Percentiles rank a stretch among this genome's conserved stretches.
phyloP scores from a whole-genome alignment of 192 early-diverging fungal genomes.

The Rhizoclosmatium sp. region DNA sequence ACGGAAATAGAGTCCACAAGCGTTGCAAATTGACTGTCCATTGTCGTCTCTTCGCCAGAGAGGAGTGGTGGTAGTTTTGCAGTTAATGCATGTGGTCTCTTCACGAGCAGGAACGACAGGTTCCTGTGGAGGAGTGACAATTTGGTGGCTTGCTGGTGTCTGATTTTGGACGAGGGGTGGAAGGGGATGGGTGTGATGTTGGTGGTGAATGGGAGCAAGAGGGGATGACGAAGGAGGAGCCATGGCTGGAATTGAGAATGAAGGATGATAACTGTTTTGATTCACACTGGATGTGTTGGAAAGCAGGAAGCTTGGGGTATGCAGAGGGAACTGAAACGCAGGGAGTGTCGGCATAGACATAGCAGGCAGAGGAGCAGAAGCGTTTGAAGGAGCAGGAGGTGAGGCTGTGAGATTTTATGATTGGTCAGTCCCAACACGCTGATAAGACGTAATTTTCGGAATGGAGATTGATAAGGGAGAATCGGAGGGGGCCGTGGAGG shows the following conservation, averaged over 20 bases:
- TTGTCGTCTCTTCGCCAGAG: constrained; percentile 91
- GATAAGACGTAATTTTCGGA: background rate
- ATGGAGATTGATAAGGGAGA: background rate
- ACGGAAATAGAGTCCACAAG: constrained; percentile 90
- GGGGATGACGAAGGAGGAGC: background rate
- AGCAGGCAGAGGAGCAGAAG: background rate
- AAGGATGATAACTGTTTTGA: background rate
- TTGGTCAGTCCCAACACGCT: background rate
- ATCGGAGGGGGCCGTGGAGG: background rate
- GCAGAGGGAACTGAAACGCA: background rate
- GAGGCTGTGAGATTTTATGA: background rate
- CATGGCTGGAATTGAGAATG: background rate
- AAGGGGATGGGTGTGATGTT: background rate
- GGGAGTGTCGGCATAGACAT: background rate
- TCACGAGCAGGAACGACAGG: background rate
- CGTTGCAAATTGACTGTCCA: constrained; percentile 91
- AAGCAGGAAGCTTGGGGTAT: background rate
- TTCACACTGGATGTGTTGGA: background rate
- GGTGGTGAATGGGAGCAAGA: background rate
- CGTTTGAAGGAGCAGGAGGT: background rate
- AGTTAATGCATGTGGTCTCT: constrained; percentile 71
- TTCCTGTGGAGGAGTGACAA: background rate
- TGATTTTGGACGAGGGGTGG: background rate
- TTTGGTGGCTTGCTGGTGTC: background rate
- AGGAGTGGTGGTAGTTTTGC: constrained; percentile 82